These are phyloP conservation scores for Camellia japonica DNA, from an alignment of 148 eudicot genomes.

Conservation along the genomic window DNA sequence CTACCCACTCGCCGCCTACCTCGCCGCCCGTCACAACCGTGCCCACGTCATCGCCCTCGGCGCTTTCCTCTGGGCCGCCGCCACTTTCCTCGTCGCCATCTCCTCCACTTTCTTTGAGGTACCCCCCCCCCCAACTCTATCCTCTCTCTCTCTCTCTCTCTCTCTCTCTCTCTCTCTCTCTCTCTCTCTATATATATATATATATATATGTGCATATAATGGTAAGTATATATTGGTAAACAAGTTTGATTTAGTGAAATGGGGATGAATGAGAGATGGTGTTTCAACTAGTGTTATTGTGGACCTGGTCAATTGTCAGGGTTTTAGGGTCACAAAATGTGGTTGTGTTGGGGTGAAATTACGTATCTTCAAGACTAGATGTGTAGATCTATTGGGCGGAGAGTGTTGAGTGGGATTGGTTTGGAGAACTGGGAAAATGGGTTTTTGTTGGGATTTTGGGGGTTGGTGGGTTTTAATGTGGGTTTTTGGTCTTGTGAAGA, in stretches of 20 bases:
- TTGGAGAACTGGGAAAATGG: neutral
- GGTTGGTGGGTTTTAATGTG: no score
- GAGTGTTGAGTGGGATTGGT: neutral
- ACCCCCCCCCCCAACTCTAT: no score
- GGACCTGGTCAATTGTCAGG: no score
- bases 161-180: neutral
- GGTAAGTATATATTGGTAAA: no score
- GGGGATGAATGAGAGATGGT: no score
- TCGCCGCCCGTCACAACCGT: conserved; percentile 65
- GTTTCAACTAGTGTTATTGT: no score
- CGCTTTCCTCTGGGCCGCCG: no score
- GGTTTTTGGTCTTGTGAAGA: no score
- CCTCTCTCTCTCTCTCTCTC: neutral
- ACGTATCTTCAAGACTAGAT: neutral
- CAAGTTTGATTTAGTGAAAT: no score
- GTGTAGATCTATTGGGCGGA: neutral
- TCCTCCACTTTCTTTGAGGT: conserved; percentile 72
- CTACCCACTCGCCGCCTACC: conserved; percentile 77
- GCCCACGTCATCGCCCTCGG: conserved; percentile 10
- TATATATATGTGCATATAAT: no score
- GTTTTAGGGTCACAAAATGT: no score
- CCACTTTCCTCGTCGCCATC: conserved; percentile 36
- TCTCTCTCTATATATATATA: neutral
- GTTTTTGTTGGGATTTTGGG: neutral
- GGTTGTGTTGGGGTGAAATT: no score